Conservation (phyloP, 2,329 filamentous ascomycete genomes). For the Diaporthe destruens region DNA sequence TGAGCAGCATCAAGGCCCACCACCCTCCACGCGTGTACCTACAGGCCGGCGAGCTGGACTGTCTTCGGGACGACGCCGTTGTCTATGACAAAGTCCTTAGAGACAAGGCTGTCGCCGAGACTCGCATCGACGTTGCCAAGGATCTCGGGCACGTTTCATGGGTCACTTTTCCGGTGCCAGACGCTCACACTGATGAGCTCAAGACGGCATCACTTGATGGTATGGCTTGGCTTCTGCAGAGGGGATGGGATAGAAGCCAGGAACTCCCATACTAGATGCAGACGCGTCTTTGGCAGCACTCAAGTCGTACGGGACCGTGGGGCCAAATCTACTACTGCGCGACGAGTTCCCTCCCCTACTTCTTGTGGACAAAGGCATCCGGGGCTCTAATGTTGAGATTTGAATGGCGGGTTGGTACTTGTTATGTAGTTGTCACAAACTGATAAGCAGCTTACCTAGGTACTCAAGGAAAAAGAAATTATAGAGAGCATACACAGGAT, state of each 20-base stretch:
- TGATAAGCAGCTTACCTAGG: no score
- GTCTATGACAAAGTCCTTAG: conserved; percentile 24
- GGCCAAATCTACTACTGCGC: no score
- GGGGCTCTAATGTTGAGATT: neutral
- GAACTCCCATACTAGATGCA: conserved; percentile 25
- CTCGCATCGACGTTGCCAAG: conserved; percentile 14
- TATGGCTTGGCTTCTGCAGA: conserved; percentile 34
- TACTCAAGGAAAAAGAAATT: no score
- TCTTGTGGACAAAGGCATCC: neutral
- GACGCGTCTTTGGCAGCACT: neutral
- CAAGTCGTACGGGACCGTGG: neutral
- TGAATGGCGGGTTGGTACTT: neutral
- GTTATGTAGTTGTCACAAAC: neutral
- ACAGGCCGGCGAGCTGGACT: conserved; percentile 36
- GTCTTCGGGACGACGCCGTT: conserved; percentile 38
- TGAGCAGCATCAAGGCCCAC: conserved; percentile 12
- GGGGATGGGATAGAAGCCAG: conserved; percentile 9
- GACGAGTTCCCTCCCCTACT: neutral
- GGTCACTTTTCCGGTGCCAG: neutral
- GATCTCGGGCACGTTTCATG: conserved; percentile 23
- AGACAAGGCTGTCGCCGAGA: conserved; percentile 35
- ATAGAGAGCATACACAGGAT: neutral
- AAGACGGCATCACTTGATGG: conserved; percentile 22
- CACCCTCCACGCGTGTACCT: conserved; percentile 14
- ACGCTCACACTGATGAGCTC: neutral